Conservation (phyloP, 2,329 filamentous ascomycete genomes). For the Trichoderma arundinaceum region DNA sequence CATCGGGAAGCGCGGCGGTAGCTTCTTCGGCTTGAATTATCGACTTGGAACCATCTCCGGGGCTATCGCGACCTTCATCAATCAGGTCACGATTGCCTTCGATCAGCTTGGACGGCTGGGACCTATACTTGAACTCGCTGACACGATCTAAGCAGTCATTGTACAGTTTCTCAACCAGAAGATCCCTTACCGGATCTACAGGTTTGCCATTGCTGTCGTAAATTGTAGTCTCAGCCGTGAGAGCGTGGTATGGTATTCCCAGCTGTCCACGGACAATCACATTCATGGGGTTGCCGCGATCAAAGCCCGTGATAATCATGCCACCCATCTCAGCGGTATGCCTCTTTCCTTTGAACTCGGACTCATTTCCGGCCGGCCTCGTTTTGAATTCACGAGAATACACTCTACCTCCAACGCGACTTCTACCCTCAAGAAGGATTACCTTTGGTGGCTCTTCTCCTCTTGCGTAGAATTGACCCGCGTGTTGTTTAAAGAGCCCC, state of each 20-base stretch:
- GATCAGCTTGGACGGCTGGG: constrained; percentile 70
- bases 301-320: constrained; percentile 97
- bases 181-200: constrained; percentile 79
- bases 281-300: constrained; percentile 92
- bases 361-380: constrained; percentile 59
- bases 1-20: constrained; percentile 64
- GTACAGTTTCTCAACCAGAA: constrained; percentile 87
- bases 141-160: constrained; percentile 94
- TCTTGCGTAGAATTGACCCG: constrained; percentile 66
- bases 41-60: constrained; percentile 70
- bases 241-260: constrained; percentile 80
- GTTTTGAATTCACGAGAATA: constrained; percentile 77
- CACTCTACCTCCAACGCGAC: constrained; percentile 86
- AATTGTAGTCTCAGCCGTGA: constrained; percentile 81
- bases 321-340: constrained; percentile 96
- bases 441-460: constrained; percentile 75
- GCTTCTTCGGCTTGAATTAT: constrained; percentile 75
- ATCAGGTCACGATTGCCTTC: constrained; percentile 84
- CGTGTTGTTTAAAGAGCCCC: constrained; percentile 81
- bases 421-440: constrained; percentile 83
- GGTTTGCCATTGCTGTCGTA: constrained; percentile 83
- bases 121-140: constrained; percentile 85
- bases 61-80: constrained; percentile 79
- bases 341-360: constrained; percentile 60
- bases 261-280: constrained; percentile 89